Evolutionary conservation across 2,329 filamentous ascomycete species (phyloP), one percentile per base, ranked within the genome.

Genomic region (Botrytis medusae): DNA sequence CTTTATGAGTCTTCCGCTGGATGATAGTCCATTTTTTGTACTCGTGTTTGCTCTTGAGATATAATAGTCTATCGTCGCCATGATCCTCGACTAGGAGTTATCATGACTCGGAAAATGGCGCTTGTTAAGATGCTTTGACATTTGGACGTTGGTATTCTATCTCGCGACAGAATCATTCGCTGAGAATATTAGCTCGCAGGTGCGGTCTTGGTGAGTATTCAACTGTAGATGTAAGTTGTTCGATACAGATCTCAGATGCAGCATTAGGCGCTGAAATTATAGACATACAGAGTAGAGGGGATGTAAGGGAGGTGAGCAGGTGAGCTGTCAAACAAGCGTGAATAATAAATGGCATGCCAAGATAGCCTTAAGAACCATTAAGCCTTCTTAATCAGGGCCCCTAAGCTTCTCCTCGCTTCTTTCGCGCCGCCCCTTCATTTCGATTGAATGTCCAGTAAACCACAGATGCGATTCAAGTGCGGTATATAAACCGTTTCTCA

Each of bases 391-490:
- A 51, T 22, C 5, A 29, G 14, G 32, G 22, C 20, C 32, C 32
- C 29, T 51, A 48, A 44, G 42, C 18, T 48, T 65, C 34, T 48
- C 25, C 34, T 68, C 65, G 65, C 65, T 68, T 57, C 48, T 68
- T 68, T 68, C 25, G 34, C 34, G 37, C 48, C 48, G 48, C 65
- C 65, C 65, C 65, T 68, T 42, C 65, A 68, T 68, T 48, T 42
- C n/a, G 4, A 40, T 12, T 22, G 44, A 10, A 32, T 32, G n/a
- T 25, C 32, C 32, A 34, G 32, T 7, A 14, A n/a, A 12, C 20
- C 40, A 20, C 3, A 25, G 8, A 51, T 40, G 37, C 25, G 16
- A 54, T 68, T 68, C 46, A 34, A 68, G 34, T 42, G 32, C n/a
- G 16, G 18, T 54, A 64, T 29, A 40, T 42, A 37, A 42, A 22